A percentile compares a stretch with the other conserved stretches of the same genome.
Conservation (phyloP, 495 filamentous ascomycete genomes). For the Daldinia vernicosa region DNA sequence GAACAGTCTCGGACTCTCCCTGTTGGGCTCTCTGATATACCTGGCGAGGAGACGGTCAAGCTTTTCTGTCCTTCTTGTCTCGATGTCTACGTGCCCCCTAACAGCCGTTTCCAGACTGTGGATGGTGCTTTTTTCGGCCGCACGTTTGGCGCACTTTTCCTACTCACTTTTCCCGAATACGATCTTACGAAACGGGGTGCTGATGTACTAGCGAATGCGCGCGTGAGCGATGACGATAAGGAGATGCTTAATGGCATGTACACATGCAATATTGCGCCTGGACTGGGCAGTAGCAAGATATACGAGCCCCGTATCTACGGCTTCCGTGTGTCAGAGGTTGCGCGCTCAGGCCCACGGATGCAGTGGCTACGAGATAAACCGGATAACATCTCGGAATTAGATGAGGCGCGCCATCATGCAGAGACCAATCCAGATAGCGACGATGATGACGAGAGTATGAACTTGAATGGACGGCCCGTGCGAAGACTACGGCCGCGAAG, state of each 20-base stretch:
- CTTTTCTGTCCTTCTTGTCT: conserved; percentile 97
- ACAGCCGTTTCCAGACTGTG: conserved; percentile 96
- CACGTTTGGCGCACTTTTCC: conserved; percentile 91
- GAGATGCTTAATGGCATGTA: conserved; percentile 83
- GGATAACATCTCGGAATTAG: conserved; percentile 77
- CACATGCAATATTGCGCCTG: conserved; percentile 83
- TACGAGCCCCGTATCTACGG: conserved; percentile 98
- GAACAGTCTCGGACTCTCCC: conserved; percentile 87
- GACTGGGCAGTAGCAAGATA: conserved; percentile 81
- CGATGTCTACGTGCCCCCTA: conserved; percentile 96
- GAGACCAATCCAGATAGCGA: conserved; percentile 58
- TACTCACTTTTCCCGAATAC: conserved; percentile 97
- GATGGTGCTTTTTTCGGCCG: conserved; percentile 98
- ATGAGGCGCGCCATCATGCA: conserved; percentile 73
- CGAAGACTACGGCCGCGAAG: conserved; percentile 50
- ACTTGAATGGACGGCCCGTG: conserved; percentile 48
- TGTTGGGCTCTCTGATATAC: conserved; percentile 90
- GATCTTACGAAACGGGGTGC: conserved; percentile 70
- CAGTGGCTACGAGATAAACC: conserved; percentile 92
- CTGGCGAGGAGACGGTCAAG: conserved; percentile 97
- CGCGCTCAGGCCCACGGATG: conserved; percentile 90
- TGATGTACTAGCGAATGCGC: conserved; percentile 52
- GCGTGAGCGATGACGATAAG: conserved; percentile 54
- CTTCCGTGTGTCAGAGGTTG: conserved; percentile 88
- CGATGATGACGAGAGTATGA: conserved; percentile 59